phyloP scores from a whole-genome alignment of 768 basidiomycete species.

The Erythrobasidium yunnanense region DNA sequence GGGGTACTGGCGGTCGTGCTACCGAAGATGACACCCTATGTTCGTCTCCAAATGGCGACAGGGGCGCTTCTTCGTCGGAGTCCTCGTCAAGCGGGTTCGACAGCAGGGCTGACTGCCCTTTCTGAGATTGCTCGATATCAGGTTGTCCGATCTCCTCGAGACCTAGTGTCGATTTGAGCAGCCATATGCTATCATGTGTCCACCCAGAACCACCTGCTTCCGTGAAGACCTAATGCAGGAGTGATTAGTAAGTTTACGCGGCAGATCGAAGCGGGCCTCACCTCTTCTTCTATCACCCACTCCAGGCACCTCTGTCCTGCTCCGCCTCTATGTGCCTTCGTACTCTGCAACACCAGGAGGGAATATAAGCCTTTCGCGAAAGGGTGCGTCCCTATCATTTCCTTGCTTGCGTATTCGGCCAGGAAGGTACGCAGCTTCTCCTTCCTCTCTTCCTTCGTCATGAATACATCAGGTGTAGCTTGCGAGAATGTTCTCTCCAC shows the following conservation, averaged over 20 bases:
- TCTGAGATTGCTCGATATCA: no score
- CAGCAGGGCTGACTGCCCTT: no score
- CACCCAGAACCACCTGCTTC: constrained; percentile 2
- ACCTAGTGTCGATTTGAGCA: background rate
- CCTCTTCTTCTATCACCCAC: constrained; percentile 12
- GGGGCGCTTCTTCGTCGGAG: no score
- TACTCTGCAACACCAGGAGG: background rate
- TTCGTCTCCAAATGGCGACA: no score
- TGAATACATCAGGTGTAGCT: background rate
- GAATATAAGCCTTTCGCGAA: constrained; percentile 16
- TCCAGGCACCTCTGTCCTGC: constrained; percentile 23
- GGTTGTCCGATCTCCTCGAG: background rate
- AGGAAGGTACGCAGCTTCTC: background rate
- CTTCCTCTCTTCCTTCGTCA: background rate
- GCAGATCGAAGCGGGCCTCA: background rate
- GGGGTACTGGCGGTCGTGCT: background rate
- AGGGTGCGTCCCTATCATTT: constrained; percentile 16
- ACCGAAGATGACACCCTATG: no score
- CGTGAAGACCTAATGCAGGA: constrained; percentile 1
- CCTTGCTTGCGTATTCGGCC: constrained; percentile 7
- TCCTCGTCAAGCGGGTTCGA: no score
- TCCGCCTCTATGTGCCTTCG: constrained; percentile 13
- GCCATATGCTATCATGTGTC: constrained; percentile 1
- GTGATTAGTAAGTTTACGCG: background rate
- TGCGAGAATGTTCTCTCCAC: background rate